Base-by-base conservation (phyloP, 2,329 filamentous ascomycete genomes). In the Trichoderma sp. region DNA sequence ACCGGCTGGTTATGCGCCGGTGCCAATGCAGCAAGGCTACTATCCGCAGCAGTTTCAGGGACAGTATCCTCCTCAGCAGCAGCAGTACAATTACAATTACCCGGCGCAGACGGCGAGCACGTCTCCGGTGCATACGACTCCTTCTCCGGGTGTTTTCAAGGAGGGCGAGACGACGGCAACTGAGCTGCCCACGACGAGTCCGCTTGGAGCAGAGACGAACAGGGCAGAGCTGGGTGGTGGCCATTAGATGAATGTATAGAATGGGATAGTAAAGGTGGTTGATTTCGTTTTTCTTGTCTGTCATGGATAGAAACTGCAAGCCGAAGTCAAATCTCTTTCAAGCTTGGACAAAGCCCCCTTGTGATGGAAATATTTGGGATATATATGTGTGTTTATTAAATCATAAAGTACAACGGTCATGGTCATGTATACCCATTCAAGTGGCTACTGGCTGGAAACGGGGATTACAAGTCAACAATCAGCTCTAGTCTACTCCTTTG, bases 131-230 rank as follows among this genome's bases (percentile, higher is more conserved):
- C 73, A 76, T 18, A 69, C 75, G 26, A 76, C 76, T 10, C 76
- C 77, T 3, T 77, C 77, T 59, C 77, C 77, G 1, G 76, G 72
- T 14, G 52, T 30, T n/a, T 52, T 49, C 46, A 68, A 58, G 21
- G 39, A 68, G 30, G 66, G 61, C 11, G 66, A 68, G 14, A 60
- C 61, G 26, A 63, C 68, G 2, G 72, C 73, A 5, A 74, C 71
- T 37, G 78, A 79, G 70, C 59, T 79, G 66, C 72, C 73, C n/a
- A 69, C 75, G 46, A 70, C 74, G 21, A 72, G 75, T 59, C 75
- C 76, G 3, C 3, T 78, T 30, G 78, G 78, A 5, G 75, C 73
- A 3, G 75, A 77, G 69, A 73, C 66, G 30, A 80, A 80, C 70
- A 74, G 78, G 21, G 78, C 78, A 4, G 32, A 32, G 32, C 32